Percentiles rank a stretch among this genome's conserved stretches.
phyloP scores from a whole-genome alignment of 768 basidiomycete species.

The Trametes villosa region DNA sequence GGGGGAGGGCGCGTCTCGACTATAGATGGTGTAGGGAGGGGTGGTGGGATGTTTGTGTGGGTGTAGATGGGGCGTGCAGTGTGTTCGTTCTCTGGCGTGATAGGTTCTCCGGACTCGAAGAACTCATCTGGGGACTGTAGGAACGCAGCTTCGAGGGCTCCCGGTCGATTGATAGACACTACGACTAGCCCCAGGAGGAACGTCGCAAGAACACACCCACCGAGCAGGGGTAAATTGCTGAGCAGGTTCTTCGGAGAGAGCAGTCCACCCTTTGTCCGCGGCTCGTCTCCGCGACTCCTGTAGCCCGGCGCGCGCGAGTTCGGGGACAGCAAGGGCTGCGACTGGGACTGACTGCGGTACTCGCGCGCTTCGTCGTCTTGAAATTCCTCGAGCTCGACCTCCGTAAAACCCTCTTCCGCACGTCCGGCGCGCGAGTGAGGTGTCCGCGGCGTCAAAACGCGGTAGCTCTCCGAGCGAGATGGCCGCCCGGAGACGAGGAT shows the following conservation, averaged over 20 bases:
- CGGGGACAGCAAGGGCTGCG: conserved; percentile 55
- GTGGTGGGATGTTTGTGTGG: conserved; percentile 14
- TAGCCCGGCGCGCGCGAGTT: conserved; percentile 46
- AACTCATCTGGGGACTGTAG: conserved; percentile 14
- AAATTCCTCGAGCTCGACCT: conserved; percentile 49
- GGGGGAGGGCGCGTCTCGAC: conserved; percentile 25
- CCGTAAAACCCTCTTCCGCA: conserved; percentile 56
- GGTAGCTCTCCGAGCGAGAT: conserved; percentile 20
- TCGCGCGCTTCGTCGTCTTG: conserved; percentile 40
- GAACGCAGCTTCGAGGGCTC: conserved; percentile 23
- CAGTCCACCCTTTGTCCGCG: conserved; percentile 12
- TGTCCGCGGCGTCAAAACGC: conserved; percentile 56
- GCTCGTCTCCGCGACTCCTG: conserved; percentile 45
- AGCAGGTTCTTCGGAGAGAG: conserved; percentile 20
- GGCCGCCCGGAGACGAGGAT: conserved; percentile 31
- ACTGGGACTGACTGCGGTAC: conserved; percentile 23
- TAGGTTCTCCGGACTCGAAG: conserved; percentile 18
- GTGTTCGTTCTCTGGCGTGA: conserved; percentile 16
- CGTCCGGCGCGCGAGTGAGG: conserved; percentile 64
- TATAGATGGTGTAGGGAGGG: conserved; percentile 23
- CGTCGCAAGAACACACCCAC: conserved; percentile 50
- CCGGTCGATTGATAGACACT: conserved; percentile 55
- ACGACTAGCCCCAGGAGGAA: conserved; percentile 51
- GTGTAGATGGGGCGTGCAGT: conserved; percentile 7
- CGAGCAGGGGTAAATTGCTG: conserved; percentile 42